Evolutionary conservation across 2,329 filamentous ascomycete species (phyloP), one percentile per base, ranked within the genome.

Genomic region (Xylariaceae sp.): DNA sequence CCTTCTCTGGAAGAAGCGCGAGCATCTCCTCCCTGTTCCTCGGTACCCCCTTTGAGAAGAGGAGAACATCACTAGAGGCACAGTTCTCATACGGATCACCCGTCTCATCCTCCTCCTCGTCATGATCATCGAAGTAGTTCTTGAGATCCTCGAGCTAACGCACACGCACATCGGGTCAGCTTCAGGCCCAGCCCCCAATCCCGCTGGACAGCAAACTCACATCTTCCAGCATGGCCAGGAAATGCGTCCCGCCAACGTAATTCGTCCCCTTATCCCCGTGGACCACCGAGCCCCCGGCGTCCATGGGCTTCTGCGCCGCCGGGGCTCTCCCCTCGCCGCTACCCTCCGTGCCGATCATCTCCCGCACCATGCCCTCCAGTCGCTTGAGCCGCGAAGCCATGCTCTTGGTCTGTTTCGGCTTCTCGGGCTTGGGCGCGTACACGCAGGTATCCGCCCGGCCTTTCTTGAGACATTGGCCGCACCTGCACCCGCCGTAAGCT

Each of bases 221-320:
- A 63, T 81, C 74, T 52, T 80, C 73, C 9, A 81, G 59, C 58
- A 81, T 78, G 2, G 77, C 77, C 64, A 79, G 73, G 49, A 76
- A 79, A 44, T 81, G 76, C 34, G 77, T 80, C 3, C 76, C 76
- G 1, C 78, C 77, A 4, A 81, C 69, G 48, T 78, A 81, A 4
- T 69, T 75, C 32, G 67, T 69, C 9, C 64, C 66, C 38, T 61
- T 59, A 28, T 65, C 55, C 2, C 69, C 64, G 17, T 64, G 59
- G 16, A 78, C 63, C 6, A 78, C 64, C 39, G 73, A 65, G 0
- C 66, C 72, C 2, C 48, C 41, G 4, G 48, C 31, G 44, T 56
- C 9, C 12, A n/a, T 9, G 9, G 26, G 13, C 30, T 56, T 46
- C 51, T 33, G 38, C 35, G 33, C 18, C 32, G 22, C 11, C 22